A percentile compares a stretch with the other conserved stretches of the same genome.
Conservation (phyloP, 768 basidiomycete species). For the Leccinellum rugosiceps region DNA sequence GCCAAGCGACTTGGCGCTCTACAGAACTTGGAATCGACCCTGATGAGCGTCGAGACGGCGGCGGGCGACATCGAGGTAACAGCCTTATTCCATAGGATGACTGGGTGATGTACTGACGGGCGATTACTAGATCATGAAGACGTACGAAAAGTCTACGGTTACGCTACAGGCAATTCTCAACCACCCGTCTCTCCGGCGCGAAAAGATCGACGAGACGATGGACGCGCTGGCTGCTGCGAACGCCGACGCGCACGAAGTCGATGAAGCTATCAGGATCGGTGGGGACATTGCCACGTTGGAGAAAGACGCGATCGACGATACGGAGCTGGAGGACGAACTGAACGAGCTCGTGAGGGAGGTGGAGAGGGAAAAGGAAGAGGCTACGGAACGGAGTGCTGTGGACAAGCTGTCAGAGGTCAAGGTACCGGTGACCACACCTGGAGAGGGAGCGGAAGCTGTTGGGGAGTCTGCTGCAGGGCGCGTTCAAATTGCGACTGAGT, state of each 20-base stretch:
- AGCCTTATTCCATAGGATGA: constrained; percentile 11
- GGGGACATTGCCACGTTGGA: constrained; percentile 56
- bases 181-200: constrained; percentile 77
- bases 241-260: constrained; percentile 77
- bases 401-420: constrained; percentile 21
- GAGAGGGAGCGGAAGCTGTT: not conserved
- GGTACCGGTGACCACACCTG: constrained; percentile 16
- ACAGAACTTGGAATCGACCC: constrained; percentile 69
- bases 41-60: constrained; percentile 84
- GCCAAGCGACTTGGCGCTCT: constrained; percentile 71
- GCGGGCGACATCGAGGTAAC: constrained; percentile 82
- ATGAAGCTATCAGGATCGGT: constrained; percentile 69
- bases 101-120: not conserved
- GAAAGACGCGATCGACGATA: constrained; percentile 48
- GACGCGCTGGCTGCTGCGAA: constrained; percentile 83
- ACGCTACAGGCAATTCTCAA: constrained; percentile 75
- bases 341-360: constrained; percentile 48
- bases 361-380: constrained; percentile 38
- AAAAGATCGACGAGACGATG: constrained; percentile 81
- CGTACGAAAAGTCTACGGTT: constrained; percentile 78
- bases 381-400: constrained; percentile 24
- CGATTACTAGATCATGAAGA: constrained; percentile 67
- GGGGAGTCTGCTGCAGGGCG: not conserved
- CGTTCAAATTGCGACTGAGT: not conserved
- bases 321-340: constrained; percentile 65